phyloP scores from a whole-genome alignment of 306 rosid species.

The Cicer pinnatifidum region DNA sequence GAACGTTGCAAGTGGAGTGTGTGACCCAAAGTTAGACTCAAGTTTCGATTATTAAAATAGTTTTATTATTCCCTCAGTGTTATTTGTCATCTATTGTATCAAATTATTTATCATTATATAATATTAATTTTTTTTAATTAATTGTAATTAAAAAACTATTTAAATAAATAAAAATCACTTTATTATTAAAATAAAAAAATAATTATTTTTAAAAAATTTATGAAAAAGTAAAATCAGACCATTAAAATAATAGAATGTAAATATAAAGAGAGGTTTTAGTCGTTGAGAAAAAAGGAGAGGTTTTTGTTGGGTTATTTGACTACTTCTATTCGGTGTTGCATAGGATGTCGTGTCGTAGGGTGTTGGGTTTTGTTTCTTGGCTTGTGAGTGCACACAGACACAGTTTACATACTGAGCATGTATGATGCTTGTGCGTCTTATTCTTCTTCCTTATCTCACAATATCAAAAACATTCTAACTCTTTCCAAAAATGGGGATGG shows the following conservation, averaged over 20 bases:
- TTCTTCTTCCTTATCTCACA: background rate
- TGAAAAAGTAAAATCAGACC: background rate
- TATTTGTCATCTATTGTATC: no score
- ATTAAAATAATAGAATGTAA: background rate
- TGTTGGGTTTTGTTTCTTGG: conserved; percentile 41
- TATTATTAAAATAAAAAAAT: background rate
- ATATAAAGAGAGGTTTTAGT: background rate
- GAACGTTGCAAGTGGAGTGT: conserved; percentile 31
- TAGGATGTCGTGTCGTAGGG: conserved; percentile 55
- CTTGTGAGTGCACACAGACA: conserved; percentile 21
- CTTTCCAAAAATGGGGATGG: conserved; percentile 65
- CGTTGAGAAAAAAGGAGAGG: no score
- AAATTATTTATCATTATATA: no score
- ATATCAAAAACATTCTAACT: background rate
- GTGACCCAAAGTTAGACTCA: conserved; percentile 13
- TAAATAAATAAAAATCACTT: no score
- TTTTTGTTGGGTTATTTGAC: background rate
- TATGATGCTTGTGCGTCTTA: conserved; percentile 46
- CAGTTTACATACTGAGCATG: conserved; percentile 39
- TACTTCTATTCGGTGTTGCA: background rate
- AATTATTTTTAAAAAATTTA: background rate
- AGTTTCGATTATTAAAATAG: conserved; percentile 23
- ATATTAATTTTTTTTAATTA: no score
- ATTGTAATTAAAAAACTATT: no score
- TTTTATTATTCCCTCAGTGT: no score